Percentiles rank a stretch among this genome's conserved stretches.
phyloP scores from a whole-genome alignment of 768 basidiomycete genomes.

The Lyophyllum shimeji region DNA sequence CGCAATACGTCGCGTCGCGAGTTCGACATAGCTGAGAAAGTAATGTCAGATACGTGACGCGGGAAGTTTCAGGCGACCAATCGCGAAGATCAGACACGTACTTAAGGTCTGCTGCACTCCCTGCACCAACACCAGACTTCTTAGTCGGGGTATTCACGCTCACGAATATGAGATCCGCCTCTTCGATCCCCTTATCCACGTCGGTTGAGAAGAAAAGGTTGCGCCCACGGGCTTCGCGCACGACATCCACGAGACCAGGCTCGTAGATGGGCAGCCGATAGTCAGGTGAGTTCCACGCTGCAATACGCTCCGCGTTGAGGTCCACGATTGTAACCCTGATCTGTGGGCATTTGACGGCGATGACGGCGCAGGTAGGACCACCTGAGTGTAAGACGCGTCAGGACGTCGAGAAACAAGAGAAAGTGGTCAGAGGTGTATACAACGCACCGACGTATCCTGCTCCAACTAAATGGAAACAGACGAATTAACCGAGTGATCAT shows the following conservation, averaged over 20 bases:
- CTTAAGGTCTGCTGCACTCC: slow-evolving; percentile 98
- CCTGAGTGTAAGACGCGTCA: slow-evolving; percentile 41
- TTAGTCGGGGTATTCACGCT: slow-evolving; percentile 99
- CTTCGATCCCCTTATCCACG: slow-evolving; percentile 88
- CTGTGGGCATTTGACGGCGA: slow-evolving; percentile 90
- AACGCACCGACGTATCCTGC: slow-evolving; percentile 90
- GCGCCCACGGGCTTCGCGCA: slow-evolving; percentile 82
- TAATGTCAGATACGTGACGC: slow-evolving; percentile 3
- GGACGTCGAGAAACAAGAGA: slow-evolving; percentile 4
- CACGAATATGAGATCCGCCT: slow-evolving; percentile 98
- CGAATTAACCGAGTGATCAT: slow-evolving; percentile 11
- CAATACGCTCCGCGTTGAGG: slow-evolving; percentile 90
- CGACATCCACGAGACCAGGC: slow-evolving; percentile 91
- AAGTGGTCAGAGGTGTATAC: neutral
- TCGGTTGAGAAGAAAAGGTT: slow-evolving; percentile 98
- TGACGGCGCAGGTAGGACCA: slow-evolving; percentile 94
- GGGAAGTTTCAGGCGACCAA: neutral
- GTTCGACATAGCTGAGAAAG: slow-evolving; percentile 83
- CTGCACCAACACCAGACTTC: slow-evolving; percentile 96
- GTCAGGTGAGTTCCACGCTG: slow-evolving; percentile 93
- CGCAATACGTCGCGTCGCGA: slow-evolving; percentile 95
- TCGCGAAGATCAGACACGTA: slow-evolving; percentile 27
- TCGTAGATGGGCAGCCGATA: slow-evolving; percentile 95
- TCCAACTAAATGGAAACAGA: slow-evolving; percentile 52
- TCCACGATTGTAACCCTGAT: slow-evolving; percentile 97